These are phyloP conservation scores for Cercospora berteroae DNA, from an alignment of 2,329 filamentous ascomycete species.

Conservation along the genomic window DNA sequence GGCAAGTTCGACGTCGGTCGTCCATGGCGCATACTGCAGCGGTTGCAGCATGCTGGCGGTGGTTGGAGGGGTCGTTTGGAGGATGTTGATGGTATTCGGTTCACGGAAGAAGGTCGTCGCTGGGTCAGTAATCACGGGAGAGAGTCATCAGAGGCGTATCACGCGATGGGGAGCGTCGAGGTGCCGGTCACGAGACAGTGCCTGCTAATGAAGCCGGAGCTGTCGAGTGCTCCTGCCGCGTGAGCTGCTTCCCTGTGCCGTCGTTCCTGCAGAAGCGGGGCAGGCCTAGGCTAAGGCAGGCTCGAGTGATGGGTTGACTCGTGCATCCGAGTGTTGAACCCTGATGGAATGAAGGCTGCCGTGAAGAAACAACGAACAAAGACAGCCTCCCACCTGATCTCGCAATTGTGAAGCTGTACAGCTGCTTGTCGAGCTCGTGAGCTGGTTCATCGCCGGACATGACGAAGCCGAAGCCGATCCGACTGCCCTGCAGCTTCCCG, in stretches of 20 bases:
- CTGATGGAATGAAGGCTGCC: background rate
- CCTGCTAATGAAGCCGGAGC: slow-evolving; percentile 2
- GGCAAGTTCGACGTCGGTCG: slow-evolving; percentile 89
- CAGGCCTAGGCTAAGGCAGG: background rate
- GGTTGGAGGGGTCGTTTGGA: slow-evolving; percentile 1
- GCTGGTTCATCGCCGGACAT: background rate
- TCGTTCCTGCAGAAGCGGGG: slow-evolving; percentile 13
- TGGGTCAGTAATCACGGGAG: background rate
- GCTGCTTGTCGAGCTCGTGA: background rate
- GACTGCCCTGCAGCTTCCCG: background rate
- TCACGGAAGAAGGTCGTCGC: background rate
- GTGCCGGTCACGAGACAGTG: slow-evolving; percentile 4
- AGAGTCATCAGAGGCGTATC: background rate
- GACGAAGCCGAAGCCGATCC: slow-evolving; percentile 1
- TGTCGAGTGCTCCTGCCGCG: background rate
- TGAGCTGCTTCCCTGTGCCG: slow-evolving; percentile 7
- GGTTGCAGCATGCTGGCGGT: slow-evolving; percentile 29
- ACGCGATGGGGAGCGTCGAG: background rate
- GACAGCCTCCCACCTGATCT: background rate
- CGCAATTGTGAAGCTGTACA: background rate
- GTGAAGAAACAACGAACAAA: background rate
- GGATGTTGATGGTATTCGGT: background rate
- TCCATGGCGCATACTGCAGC: slow-evolving; percentile 81
- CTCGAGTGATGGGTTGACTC: background rate
- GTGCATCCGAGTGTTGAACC: background rate